phyloP scores from a whole-genome alignment of 768 basidiomycete genomes.

The Albatrellus ellisii region DNA sequence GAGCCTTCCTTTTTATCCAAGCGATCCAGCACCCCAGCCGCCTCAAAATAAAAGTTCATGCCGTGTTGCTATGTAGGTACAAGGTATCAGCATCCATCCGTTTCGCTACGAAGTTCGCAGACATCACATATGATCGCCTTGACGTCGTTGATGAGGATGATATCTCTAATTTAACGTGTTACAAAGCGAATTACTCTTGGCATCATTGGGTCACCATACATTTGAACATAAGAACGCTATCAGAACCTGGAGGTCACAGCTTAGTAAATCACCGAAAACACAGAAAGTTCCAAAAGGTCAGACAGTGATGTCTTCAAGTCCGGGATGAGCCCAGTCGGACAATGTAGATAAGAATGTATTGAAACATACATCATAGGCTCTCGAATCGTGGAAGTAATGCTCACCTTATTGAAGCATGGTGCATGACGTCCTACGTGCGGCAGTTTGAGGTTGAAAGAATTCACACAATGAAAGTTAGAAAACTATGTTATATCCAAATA shows the following conservation, averaged over 20 bases:
- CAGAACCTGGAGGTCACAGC: not conserved
- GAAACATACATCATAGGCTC: constrained; percentile 42
- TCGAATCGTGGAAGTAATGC: constrained; percentile 1
- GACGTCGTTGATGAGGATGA: no score
- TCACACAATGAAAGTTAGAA: no score
- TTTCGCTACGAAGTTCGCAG: no score
- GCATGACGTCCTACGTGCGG: no score
- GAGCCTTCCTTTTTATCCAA: constrained; percentile 87
- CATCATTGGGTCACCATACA: no score
- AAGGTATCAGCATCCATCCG: constrained; percentile 10
- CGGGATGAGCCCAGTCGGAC: constrained; percentile 50
- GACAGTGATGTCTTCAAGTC: constrained; percentile 34
- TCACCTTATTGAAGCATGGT: constrained; percentile 9
- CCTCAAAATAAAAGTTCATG: constrained; percentile 97
- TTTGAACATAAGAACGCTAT: not conserved
- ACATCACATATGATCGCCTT: no score
- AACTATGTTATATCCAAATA: no score
- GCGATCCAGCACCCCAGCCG: constrained; percentile 70
- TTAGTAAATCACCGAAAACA: constrained; percentile 4
- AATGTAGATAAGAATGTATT: constrained; percentile 76
- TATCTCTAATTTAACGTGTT: no score
- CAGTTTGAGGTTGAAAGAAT: no score
- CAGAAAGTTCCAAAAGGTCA: constrained; percentile 11
- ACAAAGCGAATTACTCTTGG: no score
- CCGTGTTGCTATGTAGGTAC: constrained; percentile 10